Conservation (phyloP, 768 basidiomycete genomes). For the Lactarius indigo region DNA sequence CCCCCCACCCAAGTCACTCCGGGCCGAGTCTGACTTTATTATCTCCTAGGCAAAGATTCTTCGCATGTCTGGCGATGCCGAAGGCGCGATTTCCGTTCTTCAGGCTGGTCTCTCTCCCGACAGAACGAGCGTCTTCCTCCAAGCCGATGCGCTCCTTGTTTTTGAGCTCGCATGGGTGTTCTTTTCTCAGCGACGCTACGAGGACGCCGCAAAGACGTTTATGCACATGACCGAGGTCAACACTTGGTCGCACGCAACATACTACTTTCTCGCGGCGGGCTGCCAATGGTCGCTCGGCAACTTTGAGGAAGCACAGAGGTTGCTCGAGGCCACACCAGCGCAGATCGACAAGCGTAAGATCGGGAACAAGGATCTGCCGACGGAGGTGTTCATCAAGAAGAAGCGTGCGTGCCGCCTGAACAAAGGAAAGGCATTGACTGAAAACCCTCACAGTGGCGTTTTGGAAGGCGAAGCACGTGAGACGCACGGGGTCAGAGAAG, state of each 20-base stretch:
- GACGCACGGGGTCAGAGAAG: conserved; percentile 49
- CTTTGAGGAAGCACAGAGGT: conserved; percentile 51
- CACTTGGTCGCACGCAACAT: conserved; percentile 73
- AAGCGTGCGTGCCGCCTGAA: conserved; percentile 46
- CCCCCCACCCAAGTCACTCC: not conserved
- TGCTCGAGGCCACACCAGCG: conserved; percentile 60
- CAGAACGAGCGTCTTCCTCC: conserved; percentile 54
- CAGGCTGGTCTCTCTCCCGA: conserved; percentile 53
- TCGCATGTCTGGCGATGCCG: conserved; percentile 64
- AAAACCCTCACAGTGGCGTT: conserved; percentile 52
- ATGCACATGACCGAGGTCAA: conserved; percentile 62
- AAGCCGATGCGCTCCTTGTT: conserved; percentile 68
- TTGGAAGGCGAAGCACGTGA: conserved; percentile 64
- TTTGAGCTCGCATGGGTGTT: conserved; percentile 81
- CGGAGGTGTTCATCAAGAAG: conserved; percentile 75
- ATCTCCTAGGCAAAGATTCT: conserved; percentile 59
- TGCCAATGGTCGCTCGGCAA: conserved; percentile 60
- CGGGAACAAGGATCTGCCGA: conserved; percentile 65
- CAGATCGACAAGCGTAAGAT: conserved; percentile 59
- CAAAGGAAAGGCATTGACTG: not conserved
- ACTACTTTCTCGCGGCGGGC: conserved; percentile 75
- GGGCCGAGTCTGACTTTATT: not conserved
- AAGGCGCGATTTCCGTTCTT: conserved; percentile 62
- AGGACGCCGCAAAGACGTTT: conserved; percentile 66
- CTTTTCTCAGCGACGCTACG: conserved; percentile 57